Evolutionary conservation across 208 protist genomes (phyloP).

Genomic region (Trypanosoma congolense): DNA sequence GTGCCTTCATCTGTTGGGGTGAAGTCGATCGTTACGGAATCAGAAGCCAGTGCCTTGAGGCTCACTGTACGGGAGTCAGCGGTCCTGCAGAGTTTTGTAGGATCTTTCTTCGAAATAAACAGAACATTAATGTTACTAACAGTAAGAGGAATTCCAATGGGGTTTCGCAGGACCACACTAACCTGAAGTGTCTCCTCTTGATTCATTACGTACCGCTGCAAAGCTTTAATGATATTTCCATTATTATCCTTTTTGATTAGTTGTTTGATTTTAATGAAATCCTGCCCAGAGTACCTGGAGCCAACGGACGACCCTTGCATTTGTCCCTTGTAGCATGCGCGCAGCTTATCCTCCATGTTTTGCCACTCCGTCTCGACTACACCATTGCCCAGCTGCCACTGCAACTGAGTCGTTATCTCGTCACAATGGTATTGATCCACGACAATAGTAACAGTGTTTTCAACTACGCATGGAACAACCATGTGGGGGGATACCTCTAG

Average conservation of each 20-base stretch:
- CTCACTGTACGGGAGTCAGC: slow-evolving; percentile 44
- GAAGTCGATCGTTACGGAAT: slow-evolving; percentile 49
- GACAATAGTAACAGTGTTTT: slow-evolving; percentile 41
- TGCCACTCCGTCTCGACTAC: slow-evolving; percentile 54
- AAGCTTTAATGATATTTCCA: slow-evolving; percentile 8
- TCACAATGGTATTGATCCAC: slow-evolving; percentile 59
- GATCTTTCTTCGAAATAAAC: slow-evolving; percentile 43
- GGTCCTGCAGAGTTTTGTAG: slow-evolving; percentile 70
- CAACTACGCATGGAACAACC: slow-evolving; percentile 54
- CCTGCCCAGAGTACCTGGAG: neutral
- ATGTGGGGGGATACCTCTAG: slow-evolving; percentile 69
- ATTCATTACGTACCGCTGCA: slow-evolving; percentile 31
- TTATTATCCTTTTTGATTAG: neutral
- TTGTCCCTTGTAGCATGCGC: slow-evolving; percentile 17
- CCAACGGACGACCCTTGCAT: neutral
- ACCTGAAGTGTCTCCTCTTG: slow-evolving; percentile 59
- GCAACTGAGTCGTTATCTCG: slow-evolving; percentile 28
- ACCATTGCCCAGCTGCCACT: slow-evolving; percentile 33
- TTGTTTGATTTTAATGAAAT: neutral
- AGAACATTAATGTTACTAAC: slow-evolving; percentile 52
- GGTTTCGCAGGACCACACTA: slow-evolving; percentile 55
- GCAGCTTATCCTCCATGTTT: slow-evolving; percentile 52
- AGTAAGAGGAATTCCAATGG: slow-evolving; percentile 43
- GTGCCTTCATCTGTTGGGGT: slow-evolving; percentile 47
- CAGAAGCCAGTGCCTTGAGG: slow-evolving; percentile 25